phyloP scores from a whole-genome alignment of 441 rosid genomes.

The Syzygium malaccense region DNA sequence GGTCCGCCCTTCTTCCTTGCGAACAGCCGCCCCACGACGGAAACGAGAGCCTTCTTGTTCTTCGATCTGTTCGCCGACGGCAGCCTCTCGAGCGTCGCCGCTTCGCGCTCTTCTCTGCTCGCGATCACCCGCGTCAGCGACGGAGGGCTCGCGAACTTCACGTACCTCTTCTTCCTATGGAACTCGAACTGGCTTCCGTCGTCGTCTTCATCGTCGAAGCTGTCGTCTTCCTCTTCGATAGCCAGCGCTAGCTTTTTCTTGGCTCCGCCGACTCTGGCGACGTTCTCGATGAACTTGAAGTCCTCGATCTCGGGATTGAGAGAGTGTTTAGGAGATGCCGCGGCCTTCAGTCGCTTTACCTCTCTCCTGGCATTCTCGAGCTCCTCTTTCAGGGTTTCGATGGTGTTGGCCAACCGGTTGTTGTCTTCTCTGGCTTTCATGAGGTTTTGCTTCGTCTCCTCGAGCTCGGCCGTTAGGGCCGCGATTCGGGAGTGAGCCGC shows the following conservation, averaged over 20 bases:
- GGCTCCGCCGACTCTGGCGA: constrained; percentile 17
- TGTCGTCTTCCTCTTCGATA: not conserved
- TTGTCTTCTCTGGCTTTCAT: constrained; percentile 42
- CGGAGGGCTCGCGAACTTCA: constrained; percentile 57
- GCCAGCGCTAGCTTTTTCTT: not conserved
- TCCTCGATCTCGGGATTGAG: constrained; percentile 38
- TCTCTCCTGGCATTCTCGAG: constrained; percentile 43
- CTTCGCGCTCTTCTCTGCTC: constrained; percentile 12
- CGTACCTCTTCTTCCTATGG: constrained; percentile 34
- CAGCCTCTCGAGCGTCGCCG: not conserved
- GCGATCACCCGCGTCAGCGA: constrained; percentile 36
- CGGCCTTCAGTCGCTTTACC: constrained; percentile 22
- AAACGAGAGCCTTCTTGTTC: constrained; percentile 29
- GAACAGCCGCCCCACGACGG: constrained; percentile 49
- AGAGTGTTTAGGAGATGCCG: constrained; percentile 12
- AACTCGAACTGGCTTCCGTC: not conserved
- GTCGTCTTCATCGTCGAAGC: not conserved
- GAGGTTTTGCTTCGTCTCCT: constrained; percentile 44
- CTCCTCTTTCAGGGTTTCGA: constrained; percentile 38
- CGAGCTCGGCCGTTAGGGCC: constrained; percentile 40
- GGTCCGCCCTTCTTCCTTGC: constrained; percentile 31
- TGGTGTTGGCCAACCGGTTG: constrained; percentile 19
- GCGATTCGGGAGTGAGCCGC: constrained; percentile 13
- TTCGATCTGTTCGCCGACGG: constrained; percentile 6
- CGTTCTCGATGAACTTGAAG: constrained; percentile 40